Conservation (phyloP, 2,329 filamentous ascomycete genomes). For the Aaosphaeria arxii region DNA sequence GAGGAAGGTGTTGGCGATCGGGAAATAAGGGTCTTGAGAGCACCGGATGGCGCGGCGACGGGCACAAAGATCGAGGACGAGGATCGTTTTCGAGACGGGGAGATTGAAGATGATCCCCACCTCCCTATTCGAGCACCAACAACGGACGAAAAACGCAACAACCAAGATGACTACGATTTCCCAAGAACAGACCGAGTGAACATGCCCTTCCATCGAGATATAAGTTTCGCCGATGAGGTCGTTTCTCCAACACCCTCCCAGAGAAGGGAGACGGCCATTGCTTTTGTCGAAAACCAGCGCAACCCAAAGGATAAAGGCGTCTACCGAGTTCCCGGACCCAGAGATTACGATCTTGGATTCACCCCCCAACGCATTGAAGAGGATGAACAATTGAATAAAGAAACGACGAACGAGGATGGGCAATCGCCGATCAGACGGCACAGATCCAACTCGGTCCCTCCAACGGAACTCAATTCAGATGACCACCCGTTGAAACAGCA, state of each 20-base stretch:
- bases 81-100: slow-evolving; percentile 42
- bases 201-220: slow-evolving; percentile 44
- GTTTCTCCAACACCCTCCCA: slow-evolving; percentile 57
- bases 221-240: slow-evolving; percentile 68
- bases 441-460: slow-evolving; percentile 26
- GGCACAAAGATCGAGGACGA: slow-evolving; percentile 59
- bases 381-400: slow-evolving; percentile 13
- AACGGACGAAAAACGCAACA: slow-evolving; percentile 5
- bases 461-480: slow-evolving; percentile 31
- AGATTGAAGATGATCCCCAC: slow-evolving; percentile 21
- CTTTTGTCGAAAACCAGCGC: slow-evolving; percentile 81
- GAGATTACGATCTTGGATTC: slow-evolving; percentile 82
- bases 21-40: slow-evolving; percentile 64
- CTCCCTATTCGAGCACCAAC: not conserved
- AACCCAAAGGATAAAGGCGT: slow-evolving; percentile 69
- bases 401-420: slow-evolving; percentile 19
- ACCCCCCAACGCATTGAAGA: slow-evolving; percentile 60
- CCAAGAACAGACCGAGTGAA: slow-evolving; percentile 16
- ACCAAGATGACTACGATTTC: slow-evolving; percentile 13
- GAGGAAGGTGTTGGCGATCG: slow-evolving; percentile 65
- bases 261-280: slow-evolving; percentile 74
- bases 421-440: slow-evolving; percentile 5
- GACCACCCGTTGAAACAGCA: slow-evolving; percentile 47
- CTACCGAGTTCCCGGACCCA: slow-evolving; percentile 84
- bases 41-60: slow-evolving; percentile 49